Percentiles rank a stretch among this genome's conserved stretches.
Evolutionary conservation across 768 basidiomycete genomes (phyloP).

Genomic region (Hericium rajendrae): DNA sequence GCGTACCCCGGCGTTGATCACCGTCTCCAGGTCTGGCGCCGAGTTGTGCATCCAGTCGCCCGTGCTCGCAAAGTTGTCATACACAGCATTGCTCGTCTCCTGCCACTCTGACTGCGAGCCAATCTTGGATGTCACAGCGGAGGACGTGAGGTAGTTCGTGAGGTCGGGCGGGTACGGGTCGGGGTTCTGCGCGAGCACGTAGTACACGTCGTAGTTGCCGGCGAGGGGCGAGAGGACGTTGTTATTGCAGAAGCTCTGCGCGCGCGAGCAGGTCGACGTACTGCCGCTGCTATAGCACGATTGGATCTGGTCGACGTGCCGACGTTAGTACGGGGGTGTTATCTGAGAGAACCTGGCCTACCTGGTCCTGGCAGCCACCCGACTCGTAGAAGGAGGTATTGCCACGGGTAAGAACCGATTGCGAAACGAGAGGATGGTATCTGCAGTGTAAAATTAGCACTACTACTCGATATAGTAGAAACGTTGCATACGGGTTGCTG

Average conservation of each 20-base stretch:
- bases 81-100: constrained; percentile 32
- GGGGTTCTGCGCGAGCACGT: constrained; percentile 31
- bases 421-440: constrained; percentile 42
- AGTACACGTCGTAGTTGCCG: constrained; percentile 43
- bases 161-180: constrained; percentile 42
- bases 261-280: constrained; percentile 42
- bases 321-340: too few relatives aligned
- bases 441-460: background rate
- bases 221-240: constrained; percentile 43
- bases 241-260: constrained; percentile 51
- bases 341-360: constrained; percentile 10
- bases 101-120: constrained; percentile 37
- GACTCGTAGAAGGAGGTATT: constrained; percentile 33
- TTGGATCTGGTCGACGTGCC: constrained; percentile 30
- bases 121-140: constrained; percentile 26
- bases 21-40: constrained; percentile 39
- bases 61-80: constrained; percentile 35
- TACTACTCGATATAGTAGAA: too few relatives aligned
- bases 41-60: constrained; percentile 52
- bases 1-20: constrained; percentile 46
- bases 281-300: constrained; percentile 40
- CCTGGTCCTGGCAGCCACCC: constrained; percentile 42
- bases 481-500: constrained; percentile 28
- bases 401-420: constrained; percentile 30
- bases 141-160: constrained; percentile 19